These are phyloP conservation scores for Starmera caribaea DNA, from an alignment of 805 yeast species.

Conservation along the genomic window DNA sequence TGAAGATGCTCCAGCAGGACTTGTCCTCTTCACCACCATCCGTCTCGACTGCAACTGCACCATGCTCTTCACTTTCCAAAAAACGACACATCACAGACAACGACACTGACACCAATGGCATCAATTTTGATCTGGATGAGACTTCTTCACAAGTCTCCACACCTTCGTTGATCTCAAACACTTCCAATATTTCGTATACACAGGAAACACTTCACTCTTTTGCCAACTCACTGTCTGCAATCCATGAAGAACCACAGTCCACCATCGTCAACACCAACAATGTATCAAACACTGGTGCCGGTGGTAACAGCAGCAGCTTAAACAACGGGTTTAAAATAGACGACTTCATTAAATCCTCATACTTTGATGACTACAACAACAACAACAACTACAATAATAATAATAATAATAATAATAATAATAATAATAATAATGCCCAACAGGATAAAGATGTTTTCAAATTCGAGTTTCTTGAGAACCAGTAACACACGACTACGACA, in stretches of 20 bases:
- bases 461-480: too few species aligned
- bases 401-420: too few species aligned
- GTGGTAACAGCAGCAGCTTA: neutral
- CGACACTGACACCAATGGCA: conserved; percentile 8
- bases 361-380: neutral
- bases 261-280: neutral
- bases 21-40: neutral
- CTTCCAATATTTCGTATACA: conserved; percentile 2
- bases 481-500: too few species aligned
- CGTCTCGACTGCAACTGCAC: conserved; percentile 1
- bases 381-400: neutral
- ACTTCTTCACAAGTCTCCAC: conserved; percentile 15
- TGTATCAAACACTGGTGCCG: neutral
- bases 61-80: neutral
- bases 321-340: neutral
- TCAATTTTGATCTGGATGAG: conserved; percentile 14
- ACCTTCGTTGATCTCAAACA: conserved; percentile 13
- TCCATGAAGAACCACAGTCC: neutral
- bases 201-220: conserved; percentile 9
- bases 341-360: neutral
- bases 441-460: too few species aligned
- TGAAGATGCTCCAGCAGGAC: conserved; percentile 24
- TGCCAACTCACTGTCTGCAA: neutral
- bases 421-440: too few species aligned
- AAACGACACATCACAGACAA: neutral